Evolutionary conservation across 2,329 filamentous ascomycete genomes (phyloP).

Genomic region (Clonostachys solani): DNA sequence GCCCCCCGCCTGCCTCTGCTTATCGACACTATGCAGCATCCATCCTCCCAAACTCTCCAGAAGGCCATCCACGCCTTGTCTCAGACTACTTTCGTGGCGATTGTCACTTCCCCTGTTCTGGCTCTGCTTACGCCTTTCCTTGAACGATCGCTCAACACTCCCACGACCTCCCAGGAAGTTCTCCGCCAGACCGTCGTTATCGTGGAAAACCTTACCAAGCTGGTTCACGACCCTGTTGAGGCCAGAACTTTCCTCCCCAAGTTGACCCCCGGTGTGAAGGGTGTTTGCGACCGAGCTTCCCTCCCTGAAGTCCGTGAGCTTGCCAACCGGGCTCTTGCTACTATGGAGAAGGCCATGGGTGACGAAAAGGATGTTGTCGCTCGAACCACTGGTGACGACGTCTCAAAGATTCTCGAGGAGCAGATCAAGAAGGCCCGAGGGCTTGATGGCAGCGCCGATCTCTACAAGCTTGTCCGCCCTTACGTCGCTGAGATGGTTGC

Average conservation of each 20-base stretch:
- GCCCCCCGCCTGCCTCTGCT: constrained; percentile 86
- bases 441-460: constrained; percentile 52
- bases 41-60: constrained; percentile 80
- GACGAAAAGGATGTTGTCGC: constrained; percentile 62
- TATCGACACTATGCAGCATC: constrained; percentile 92
- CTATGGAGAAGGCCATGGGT: constrained; percentile 92
- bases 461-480: constrained; percentile 62
- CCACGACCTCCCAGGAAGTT: constrained; percentile 87
- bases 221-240: constrained; percentile 93
- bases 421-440: constrained; percentile 70
- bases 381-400: constrained; percentile 67
- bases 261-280: constrained; percentile 88
- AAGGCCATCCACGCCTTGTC: constrained; percentile 97
- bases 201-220: constrained; percentile 95
- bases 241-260: constrained; percentile 93
- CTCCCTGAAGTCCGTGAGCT: constrained; percentile 93
- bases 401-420: constrained; percentile 68
- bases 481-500: constrained; percentile 84
- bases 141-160: constrained; percentile 89
- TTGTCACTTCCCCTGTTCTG: constrained; percentile 92
- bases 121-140: constrained; percentile 92
- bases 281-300: constrained; percentile 81
- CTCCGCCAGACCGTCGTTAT: constrained; percentile 94
- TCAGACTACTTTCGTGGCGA: constrained; percentile 96
- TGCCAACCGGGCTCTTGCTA: constrained; percentile 73